These are phyloP conservation scores for Saprolegnia diclina DNA, from an alignment of 352 stramenopile genomes.

Conservation along the genomic window DNA sequence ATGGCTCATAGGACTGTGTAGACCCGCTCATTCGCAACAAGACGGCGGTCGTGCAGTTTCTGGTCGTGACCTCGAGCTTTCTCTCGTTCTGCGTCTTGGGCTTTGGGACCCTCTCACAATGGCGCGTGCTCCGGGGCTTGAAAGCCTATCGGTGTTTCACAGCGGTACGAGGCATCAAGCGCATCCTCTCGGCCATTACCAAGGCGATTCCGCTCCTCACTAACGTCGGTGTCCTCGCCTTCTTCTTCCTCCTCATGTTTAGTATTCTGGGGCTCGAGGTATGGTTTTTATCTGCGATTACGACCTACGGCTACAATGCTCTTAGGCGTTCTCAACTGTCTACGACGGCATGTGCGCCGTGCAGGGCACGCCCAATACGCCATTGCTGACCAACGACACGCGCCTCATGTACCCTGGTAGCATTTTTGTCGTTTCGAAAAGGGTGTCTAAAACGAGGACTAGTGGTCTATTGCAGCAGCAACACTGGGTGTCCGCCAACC, in stretches of 20 bases:
- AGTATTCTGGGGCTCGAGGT: slow-evolving; percentile 72
- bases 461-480: neutral
- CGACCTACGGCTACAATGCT: too few species aligned
- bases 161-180: slow-evolving; percentile 51
- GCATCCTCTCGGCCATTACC: slow-evolving; percentile 59
- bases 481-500: neutral
- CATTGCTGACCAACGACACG: too few species aligned
- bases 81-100: slow-evolving; percentile 42
- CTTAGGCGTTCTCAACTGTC: too few species aligned
- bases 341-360: too few species aligned
- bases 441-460: too few species aligned
- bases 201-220: slow-evolving; percentile 66
- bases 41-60: too few species aligned
- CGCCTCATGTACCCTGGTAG: too few species aligned
- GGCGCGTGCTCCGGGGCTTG: slow-evolving; percentile 54
- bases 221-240: slow-evolving; percentile 61
- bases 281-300: slow-evolving; percentile 32
- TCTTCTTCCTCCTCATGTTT: slow-evolving; percentile 73
- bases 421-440: too few species aligned
- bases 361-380: too few species aligned
- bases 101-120: slow-evolving; percentile 27
- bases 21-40: too few species aligned
- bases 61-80: too few species aligned
- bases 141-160: slow-evolving; percentile 64
- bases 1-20: too few species aligned